Conservation (phyloP, 371 early-diverging fungal genomes). For the Umbelopsis sp. region DNA sequence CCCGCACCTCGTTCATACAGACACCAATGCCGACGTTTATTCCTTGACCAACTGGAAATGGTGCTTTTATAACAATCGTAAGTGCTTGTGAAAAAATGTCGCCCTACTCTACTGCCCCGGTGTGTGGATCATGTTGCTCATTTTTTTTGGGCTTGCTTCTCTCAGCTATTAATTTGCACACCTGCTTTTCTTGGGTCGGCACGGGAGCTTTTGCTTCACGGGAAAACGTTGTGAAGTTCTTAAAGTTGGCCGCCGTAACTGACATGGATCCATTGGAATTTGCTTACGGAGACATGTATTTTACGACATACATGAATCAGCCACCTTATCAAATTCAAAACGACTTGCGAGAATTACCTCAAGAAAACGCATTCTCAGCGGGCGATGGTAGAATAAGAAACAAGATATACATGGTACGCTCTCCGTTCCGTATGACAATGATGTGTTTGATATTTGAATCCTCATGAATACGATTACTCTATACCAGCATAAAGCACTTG, state of each 20-base stretch:
- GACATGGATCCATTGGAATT: conserved; percentile 55
- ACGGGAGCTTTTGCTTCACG: conserved; percentile 61
- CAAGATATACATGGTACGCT: conserved; percentile 45
- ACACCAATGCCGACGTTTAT: conserved; percentile 56
- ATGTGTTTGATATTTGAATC: conserved; percentile 13
- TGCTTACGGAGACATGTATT: conserved; percentile 64
- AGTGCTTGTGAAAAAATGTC: not conserved
- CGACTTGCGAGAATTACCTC: conserved; percentile 36
- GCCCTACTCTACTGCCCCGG: no score
- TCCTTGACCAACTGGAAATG: conserved; percentile 65
- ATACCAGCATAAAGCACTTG: conserved; percentile 44
- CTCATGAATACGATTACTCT: conserved; percentile 18
- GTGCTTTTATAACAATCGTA: conserved; percentile 68
- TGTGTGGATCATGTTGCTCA: no score
- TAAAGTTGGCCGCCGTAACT: conserved; percentile 44
- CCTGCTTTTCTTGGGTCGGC: conserved; percentile 59
- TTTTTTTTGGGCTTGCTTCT: not conserved
- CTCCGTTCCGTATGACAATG: no score
- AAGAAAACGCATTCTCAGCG: conserved; percentile 42
- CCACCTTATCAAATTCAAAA: conserved; percentile 50
- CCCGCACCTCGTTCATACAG: conserved; percentile 59
- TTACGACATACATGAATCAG: conserved; percentile 60
- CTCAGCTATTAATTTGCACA: conserved; percentile 55
- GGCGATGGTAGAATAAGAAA: conserved; percentile 41
- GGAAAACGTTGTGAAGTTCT: conserved; percentile 52